These are phyloP conservation scores for Hemisphaericaspora xylanilytica DNA, from an alignment of 1,139 yeast species.

Conservation along the genomic window DNA sequence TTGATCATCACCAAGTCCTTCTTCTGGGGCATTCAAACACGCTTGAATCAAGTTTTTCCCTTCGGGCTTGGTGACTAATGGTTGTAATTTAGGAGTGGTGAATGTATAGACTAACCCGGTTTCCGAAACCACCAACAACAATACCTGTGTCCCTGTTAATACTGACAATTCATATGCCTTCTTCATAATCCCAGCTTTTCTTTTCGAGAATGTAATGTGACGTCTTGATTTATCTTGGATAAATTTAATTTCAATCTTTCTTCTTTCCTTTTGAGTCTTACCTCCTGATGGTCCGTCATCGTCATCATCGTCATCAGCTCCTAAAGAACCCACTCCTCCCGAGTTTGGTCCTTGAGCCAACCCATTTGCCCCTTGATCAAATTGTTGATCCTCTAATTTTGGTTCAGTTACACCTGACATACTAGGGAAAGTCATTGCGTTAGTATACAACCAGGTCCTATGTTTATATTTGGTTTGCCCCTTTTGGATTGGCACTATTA, in stretches of 20 bases:
- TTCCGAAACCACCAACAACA: constrained; percentile 89
- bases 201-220: constrained; percentile 94
- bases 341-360: constrained; percentile 18
- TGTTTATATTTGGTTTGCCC: too few species aligned
- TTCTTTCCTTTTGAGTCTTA: constrained; percentile 71
- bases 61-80: constrained; percentile 93
- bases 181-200: constrained; percentile 99
- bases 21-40: constrained; percentile 91
- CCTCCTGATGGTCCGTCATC: constrained; percentile 61
- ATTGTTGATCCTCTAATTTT: constrained; percentile 42
- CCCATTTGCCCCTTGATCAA: constrained; percentile 17
- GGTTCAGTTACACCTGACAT: constrained; percentile 13
- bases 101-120: constrained; percentile 98
- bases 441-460: neutral
- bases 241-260: constrained; percentile 95
- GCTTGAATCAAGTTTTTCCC: constrained; percentile 97
- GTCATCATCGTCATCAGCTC: constrained; percentile 60
- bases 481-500: too few species aligned
- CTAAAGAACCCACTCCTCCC: constrained; percentile 24
- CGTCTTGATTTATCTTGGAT: constrained; percentile 97
- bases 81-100: constrained; percentile 97
- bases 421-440: neutral
- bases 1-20: constrained; percentile 56
- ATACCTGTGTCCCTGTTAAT: constrained; percentile 93
- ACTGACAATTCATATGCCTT: constrained; percentile 96